Conservation (phyloP, 257 asterid species). For the Nicotiana tomentosiformis region DNA sequence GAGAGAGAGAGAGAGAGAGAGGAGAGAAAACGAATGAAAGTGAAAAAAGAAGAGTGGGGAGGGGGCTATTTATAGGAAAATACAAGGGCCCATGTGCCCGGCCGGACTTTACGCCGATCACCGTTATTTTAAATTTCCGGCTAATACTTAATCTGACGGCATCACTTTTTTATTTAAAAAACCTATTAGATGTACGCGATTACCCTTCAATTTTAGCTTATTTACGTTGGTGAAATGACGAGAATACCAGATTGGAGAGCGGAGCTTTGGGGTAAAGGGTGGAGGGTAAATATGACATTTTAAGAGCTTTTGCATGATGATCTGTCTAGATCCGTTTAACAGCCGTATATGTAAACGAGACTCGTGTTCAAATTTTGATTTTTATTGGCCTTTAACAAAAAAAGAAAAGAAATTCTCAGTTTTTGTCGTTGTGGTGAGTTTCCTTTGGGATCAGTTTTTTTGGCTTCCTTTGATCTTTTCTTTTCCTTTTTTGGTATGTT, state of each 20-base stretch:
- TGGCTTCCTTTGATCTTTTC: neutral
- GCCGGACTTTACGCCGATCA: slow-evolving; percentile 5
- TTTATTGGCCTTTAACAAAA: neutral
- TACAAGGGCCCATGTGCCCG: neutral
- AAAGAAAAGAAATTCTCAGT: neutral
- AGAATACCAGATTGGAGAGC: neutral
- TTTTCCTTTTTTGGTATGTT: neutral
- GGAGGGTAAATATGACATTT: neutral
- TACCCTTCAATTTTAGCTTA: neutral
- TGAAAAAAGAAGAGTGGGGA: neutral
- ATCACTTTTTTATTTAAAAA: neutral
- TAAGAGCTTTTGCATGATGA: neutral
- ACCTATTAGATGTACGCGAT: neutral
- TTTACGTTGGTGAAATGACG: neutral
- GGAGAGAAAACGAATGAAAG: neutral
- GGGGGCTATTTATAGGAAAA: slow-evolving; percentile 3
- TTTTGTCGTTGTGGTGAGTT: neutral
- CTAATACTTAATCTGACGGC: neutral
- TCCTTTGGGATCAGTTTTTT: neutral
- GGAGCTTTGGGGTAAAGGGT: neutral
- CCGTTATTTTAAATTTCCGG: neutral
- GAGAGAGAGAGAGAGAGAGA: neutral
- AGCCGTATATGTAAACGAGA: neutral
- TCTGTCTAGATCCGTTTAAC: neutral
- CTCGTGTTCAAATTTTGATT: neutral